phyloP scores from a whole-genome alignment of 345 rosid species.

The Erucastrum elatum region DNA sequence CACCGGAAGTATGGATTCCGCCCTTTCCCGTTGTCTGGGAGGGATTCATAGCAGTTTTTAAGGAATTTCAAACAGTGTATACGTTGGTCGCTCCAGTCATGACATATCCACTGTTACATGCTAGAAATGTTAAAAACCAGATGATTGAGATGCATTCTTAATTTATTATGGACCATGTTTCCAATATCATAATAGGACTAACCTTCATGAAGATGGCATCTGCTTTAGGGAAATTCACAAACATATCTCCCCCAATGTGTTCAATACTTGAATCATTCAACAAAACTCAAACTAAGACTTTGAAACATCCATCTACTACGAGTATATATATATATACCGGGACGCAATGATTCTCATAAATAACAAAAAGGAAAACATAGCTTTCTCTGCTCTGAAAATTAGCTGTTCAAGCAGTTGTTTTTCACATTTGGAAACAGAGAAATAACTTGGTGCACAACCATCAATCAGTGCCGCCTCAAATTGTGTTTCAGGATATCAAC shows the following conservation, averaged over 20 bases:
- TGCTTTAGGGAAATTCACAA: conserved; percentile 62
- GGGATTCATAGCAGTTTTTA: conserved; percentile 67
- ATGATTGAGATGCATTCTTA: not conserved
- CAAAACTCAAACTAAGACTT: not conserved
- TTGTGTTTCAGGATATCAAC: no score
- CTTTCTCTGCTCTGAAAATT: no score
- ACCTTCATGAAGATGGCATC: conserved; percentile 93
- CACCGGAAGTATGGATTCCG: conserved; percentile 67
- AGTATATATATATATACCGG: no score
- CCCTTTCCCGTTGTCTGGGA: conserved; percentile 73
- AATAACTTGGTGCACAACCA: no score
- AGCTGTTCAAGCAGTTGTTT: no score
- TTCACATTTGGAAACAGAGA: no score
- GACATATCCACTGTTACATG: conserved; percentile 66
- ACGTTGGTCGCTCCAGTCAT: no score
- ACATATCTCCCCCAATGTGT: conserved; percentile 87
- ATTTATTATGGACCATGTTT: no score
- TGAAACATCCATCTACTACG: not conserved
- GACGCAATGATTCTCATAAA: not conserved
- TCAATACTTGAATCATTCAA: conserved; percentile 53
- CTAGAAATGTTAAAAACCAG: no score
- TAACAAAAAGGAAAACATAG: not conserved
- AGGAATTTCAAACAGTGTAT: conserved; percentile 57
- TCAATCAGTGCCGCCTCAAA: no score
- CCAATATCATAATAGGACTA: not conserved